Conservation (phyloP, 2,329 filamentous ascomycete species). For the Nannizziopsis arthrosporioides region DNA sequence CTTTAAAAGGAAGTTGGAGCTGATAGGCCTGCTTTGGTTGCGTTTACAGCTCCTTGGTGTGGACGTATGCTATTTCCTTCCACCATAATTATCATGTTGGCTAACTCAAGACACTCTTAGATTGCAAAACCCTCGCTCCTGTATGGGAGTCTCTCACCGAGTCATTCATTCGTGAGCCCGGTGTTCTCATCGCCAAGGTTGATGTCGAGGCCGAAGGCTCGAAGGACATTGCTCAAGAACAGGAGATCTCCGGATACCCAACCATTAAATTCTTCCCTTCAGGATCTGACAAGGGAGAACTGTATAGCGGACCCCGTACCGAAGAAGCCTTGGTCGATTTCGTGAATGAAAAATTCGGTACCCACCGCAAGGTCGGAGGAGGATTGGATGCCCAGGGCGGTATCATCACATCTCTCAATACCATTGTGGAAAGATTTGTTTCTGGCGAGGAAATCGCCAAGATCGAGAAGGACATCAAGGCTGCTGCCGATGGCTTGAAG, state of each 20-base stretch:
- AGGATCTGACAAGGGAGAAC: constrained; percentile 58
- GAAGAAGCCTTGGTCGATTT: constrained; percentile 68
- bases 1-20: constrained; percentile 69
- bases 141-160: constrained; percentile 76
- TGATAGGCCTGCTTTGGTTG: constrained; percentile 83
- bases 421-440: constrained; percentile 59
- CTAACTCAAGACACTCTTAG: constrained; percentile 37
- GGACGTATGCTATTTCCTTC: constrained; percentile 59
- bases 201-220: constrained; percentile 81
- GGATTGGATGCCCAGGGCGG: constrained; percentile 67
- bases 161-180: constrained; percentile 65
- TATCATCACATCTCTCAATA: constrained; percentile 67
- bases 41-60: constrained; percentile 97
- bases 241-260: constrained; percentile 76
- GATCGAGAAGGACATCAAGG: constrained; percentile 59
- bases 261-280: constrained; percentile 97
- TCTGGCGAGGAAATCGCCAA: constrained; percentile 48
- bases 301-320: constrained; percentile 63
- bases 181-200: constrained; percentile 84
- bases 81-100: constrained; percentile 2
- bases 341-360: constrained; percentile 80
- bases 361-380: constrained; percentile 71
- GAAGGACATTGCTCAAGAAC: constrained; percentile 63
- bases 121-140: constrained; percentile 92
- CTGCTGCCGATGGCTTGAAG: constrained; percentile 55